phyloP scores from a whole-genome alignment of 345 rosid genomes.

The Citrus australasica region DNA sequence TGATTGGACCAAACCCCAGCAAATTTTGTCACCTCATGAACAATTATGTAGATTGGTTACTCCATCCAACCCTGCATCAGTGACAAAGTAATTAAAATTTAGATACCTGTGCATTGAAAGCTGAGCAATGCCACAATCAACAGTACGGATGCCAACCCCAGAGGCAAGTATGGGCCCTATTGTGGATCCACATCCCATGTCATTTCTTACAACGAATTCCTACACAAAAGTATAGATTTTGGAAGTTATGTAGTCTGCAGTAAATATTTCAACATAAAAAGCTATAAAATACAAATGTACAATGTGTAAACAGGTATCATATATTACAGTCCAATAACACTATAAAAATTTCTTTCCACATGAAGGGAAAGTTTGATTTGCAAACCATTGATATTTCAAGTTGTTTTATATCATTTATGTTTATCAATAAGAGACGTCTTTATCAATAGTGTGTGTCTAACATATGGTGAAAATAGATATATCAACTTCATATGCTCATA shows the following conservation, averaged over 20 bases:
- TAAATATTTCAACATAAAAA: background rate
- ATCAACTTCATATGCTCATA: background rate
- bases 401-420: background rate
- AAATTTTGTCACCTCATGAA: background rate
- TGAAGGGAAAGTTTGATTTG: background rate
- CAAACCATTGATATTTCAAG: background rate
- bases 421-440: background rate
- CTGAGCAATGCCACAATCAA: slow-evolving; percentile 93
- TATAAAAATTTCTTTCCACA: background rate
- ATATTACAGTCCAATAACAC: background rate
- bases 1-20: background rate
- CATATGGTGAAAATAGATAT: background rate
- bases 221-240: slow-evolving; percentile 19
- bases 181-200: slow-evolving; percentile 98
- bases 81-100: background rate
- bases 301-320: background rate
- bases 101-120: slow-evolving; percentile 95
- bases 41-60: background rate
- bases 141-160: slow-evolving; percentile 85
- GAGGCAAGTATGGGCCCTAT: slow-evolving; percentile 96
- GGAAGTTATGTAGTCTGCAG: background rate
- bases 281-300: background rate
- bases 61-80: background rate
- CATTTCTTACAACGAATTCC: slow-evolving; percentile 97
- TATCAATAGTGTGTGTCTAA: background rate